These are phyloP conservation scores for Pyricularia pennisetigena DNA, from an alignment of 2,329 filamentous ascomycete species.

Conservation along the genomic window DNA sequence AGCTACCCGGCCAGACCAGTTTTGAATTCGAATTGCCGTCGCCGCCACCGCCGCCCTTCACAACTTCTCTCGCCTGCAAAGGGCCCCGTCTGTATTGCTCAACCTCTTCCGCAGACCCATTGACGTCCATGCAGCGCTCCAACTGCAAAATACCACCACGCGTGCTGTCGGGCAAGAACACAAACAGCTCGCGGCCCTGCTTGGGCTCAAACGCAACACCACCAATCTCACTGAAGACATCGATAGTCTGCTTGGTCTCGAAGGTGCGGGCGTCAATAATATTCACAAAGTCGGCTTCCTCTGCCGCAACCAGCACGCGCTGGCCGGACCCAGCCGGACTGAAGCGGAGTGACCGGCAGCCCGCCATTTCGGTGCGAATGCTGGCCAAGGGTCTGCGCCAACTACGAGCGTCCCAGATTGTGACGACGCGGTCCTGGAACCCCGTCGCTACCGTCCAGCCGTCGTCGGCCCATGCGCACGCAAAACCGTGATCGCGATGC, in stretches of 20 bases:
- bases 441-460: slow-evolving; percentile 68
- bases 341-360: slow-evolving; percentile 60
- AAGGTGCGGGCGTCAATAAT: slow-evolving; percentile 61
- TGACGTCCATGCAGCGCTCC: slow-evolving; percentile 29
- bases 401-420: slow-evolving; percentile 67
- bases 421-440: slow-evolving; percentile 63
- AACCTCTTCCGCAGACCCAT: slow-evolving; percentile 21
- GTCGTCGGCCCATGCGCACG: slow-evolving; percentile 72
- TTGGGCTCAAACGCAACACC: slow-evolving; percentile 54
- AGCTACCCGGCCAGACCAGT: neutral
- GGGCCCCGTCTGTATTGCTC: neutral
- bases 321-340: slow-evolving; percentile 60
- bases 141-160: slow-evolving; percentile 60
- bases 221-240: slow-evolving; percentile 67
- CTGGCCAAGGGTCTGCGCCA: slow-evolving; percentile 49
- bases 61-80: neutral
- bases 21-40: neutral
- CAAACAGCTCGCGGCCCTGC: slow-evolving; percentile 56
- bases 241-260: slow-evolving; percentile 55
- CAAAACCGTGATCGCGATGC: slow-evolving; percentile 63
- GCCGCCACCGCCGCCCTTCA: neutral
- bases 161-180: slow-evolving; percentile 55
- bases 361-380: slow-evolving; percentile 56
- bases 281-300: slow-evolving; percentile 65
- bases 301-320: slow-evolving; percentile 59